These are phyloP conservation scores for Ichthyophthirius multifiliis DNA, from an alignment of 169 alveolate genomes.

Conservation along the genomic window DNA sequence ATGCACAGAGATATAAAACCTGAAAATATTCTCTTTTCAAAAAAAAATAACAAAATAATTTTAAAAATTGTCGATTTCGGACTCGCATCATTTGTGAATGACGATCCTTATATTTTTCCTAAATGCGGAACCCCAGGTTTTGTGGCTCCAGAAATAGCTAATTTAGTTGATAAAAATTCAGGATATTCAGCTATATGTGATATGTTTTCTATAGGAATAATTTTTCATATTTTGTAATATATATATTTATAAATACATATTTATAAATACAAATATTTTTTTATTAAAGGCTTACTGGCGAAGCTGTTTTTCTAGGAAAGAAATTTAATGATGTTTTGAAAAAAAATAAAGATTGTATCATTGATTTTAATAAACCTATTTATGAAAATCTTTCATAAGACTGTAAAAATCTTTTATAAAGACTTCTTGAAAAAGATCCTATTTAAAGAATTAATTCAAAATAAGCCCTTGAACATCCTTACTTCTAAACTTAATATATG, in stretches of 20 bases:
- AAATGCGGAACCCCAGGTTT: conserved; percentile 62
- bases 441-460: conserved; percentile 56
- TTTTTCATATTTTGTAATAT: conserved; percentile 51
- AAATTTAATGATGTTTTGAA: conserved; percentile 64
- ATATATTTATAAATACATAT: no score
- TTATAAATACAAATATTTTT: no score
- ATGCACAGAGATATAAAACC: conserved; percentile 83
- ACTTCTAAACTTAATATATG: conserved; percentile 33
- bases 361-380: conserved; percentile 55
- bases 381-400: conserved; percentile 60
- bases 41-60: conserved; percentile 35
- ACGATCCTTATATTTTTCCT: conserved; percentile 38
- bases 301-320: conserved; percentile 67
- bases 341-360: conserved; percentile 58
- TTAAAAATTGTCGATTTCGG: conserved; percentile 74
- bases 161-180: conserved; percentile 30
- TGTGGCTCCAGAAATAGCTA: conserved; percentile 64
- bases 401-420: conserved; percentile 58
- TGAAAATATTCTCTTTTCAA: conserved; percentile 64
- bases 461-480: conserved; percentile 60
- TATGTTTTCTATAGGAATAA: conserved; percentile 59
- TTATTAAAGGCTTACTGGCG: conserved; percentile 52
- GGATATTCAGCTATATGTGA: conserved; percentile 45
- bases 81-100: conserved; percentile 36
- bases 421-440: conserved; percentile 74